Evolutionary conservation across 345 rosid genomes (phyloP), one percentile per base, ranked within the genome.

Genomic region (Cardiospermum halicacabum): DNA sequence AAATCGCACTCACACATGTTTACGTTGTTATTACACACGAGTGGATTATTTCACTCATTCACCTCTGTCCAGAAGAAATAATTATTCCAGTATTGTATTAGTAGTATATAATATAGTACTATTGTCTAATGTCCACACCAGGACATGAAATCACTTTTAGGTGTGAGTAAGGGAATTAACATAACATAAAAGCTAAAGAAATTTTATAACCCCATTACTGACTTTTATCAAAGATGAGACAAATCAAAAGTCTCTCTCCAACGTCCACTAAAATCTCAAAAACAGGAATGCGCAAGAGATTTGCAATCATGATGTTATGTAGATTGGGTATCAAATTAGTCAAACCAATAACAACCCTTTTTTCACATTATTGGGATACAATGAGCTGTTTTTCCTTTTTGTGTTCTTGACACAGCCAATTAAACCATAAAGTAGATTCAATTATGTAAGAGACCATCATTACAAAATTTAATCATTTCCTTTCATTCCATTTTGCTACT

Each of bases 61-160:
- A 62, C 7, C n/a, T n/a, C n/a, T n/a, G n/a, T n/a, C n/a, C n/a
- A n/a, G n/a, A n/a, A n/a, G n/a, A n/a, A n/a, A n/a, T n/a, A n/a
- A n/a, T n/a, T n/a, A n/a, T n/a, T n/a, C n/a, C n/a, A n/a, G n/a
- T n/a, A n/a, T n/a, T n/a, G n/a, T n/a, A n/a, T n/a, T n/a, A n/a
- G n/a, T n/a, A n/a, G n/a, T n/a, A n/a, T n/a, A n/a, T n/a, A n/a
- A n/a, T n/a, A n/a, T n/a, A n/a, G n/a, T n/a, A n/a, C n/a, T 30
- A 6, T 39, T 59, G 48, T 19, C 51, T 9, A 37, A n/a, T n/a
- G 60, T 34, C 65, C 81, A 58, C 70, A 61, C 81, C 65, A 63
- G 67, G 81, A 73, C 80, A 72, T 60, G 72, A 56, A 76, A 65
- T 70, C 69, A n/a, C 83, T 74, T 83, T 78, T 74, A 25, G 62